Percentiles rank a stretch among this genome's conserved stretches.
phyloP scores from a whole-genome alignment of 2,329 filamentous ascomycete species.

The Ophiostoma quercus region DNA sequence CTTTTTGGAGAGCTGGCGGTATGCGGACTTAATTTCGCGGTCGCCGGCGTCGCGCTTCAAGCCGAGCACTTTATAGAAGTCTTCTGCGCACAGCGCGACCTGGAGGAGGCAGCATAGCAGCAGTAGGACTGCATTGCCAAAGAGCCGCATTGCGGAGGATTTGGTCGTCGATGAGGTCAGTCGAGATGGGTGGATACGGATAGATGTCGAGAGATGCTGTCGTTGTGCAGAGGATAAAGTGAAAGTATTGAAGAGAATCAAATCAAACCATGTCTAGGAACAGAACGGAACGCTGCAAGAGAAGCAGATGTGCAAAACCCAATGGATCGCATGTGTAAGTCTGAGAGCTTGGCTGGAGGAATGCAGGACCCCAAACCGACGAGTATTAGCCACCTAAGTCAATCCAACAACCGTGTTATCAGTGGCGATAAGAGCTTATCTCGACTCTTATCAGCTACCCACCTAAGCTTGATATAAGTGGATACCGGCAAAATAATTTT shows the following conservation, averaged over 20 bases:
- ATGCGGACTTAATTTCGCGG: conserved; percentile 87
- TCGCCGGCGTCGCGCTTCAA: conserved; percentile 75
- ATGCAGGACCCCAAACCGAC: not conserved
- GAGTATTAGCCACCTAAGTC: conserved; percentile 19
- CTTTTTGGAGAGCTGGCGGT: conserved; percentile 87
- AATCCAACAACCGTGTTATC: conserved; percentile 22
- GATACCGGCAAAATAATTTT: conserved; percentile 23
- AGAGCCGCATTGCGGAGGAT: conserved; percentile 18
- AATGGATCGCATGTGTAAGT: not conserved
- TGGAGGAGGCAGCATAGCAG: conserved; percentile 52
- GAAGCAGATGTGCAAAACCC: not conserved
- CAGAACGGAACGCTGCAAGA: conserved; percentile 8
- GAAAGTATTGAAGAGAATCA: not conserved
- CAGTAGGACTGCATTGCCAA: conserved; percentile 34
- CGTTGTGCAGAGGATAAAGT: not conserved
- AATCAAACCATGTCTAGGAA: not conserved
- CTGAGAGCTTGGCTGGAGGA: not conserved
- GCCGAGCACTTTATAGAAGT: conserved; percentile 80
- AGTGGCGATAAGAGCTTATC: conserved; percentile 16
- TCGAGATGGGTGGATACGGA: not conserved
- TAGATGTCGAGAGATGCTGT: not conserved
- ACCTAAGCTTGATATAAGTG: not conserved
- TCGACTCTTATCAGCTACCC: not conserved
- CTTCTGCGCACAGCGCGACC: conserved; percentile 56
- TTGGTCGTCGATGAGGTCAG: too few species aligned